Evolutionary conservation across 163 green algal genomes (phyloP), one percentile per base, ranked within the genome.

Genomic region (Scenedesmus sp.): DNA sequence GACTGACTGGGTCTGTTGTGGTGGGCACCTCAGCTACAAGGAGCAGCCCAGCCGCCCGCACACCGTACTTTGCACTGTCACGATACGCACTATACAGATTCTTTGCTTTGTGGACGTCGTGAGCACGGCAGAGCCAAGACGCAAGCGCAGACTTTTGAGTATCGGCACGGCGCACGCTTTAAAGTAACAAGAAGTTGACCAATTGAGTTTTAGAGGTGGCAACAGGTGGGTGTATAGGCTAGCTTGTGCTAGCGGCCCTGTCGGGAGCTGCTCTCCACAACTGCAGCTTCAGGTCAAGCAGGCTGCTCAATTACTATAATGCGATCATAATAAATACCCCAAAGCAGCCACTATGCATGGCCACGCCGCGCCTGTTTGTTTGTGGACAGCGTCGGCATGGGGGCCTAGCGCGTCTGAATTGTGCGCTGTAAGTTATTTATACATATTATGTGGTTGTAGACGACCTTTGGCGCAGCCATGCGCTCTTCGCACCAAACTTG

Each of bases 71-170:
- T 46, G 34, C 34, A 46, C 34, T 46, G 34, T 46, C 34, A 46
- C 34, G 34, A 46, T 46, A 79, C 23, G 4, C 23, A 79, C 70
- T 79, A 7, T 79, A 13, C 23, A 3, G 20, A 2, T 34, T 5
- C 20, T 13, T 52, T 2, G 15, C 4, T 79, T 3, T 7, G 20
- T 7, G 52, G 26, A 76, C 4, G 23, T 52, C 23, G 2, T 52
- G 23, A 79, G 70, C 70, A 79, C 70, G 70, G 70, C 70, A 79
- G 5, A 79, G 70, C 23, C 70, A 79, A 79, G 70, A 79, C 70
- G 70, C 70, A 79, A 18, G 2, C 13, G 23, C 23, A 46, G 52
- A 79, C 70, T 52, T 52, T 79, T 79, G 70, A 79, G 70, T 52
- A 52, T 52, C 70, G 5, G 70, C 70, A 79, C 70, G 70, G 23